Percentiles rank a stretch among this genome's conserved stretches.
Evolutionary conservation across 2,329 filamentous ascomycete genomes (phyloP).

Genomic region (Torrubiella hemipterigena): DNA sequence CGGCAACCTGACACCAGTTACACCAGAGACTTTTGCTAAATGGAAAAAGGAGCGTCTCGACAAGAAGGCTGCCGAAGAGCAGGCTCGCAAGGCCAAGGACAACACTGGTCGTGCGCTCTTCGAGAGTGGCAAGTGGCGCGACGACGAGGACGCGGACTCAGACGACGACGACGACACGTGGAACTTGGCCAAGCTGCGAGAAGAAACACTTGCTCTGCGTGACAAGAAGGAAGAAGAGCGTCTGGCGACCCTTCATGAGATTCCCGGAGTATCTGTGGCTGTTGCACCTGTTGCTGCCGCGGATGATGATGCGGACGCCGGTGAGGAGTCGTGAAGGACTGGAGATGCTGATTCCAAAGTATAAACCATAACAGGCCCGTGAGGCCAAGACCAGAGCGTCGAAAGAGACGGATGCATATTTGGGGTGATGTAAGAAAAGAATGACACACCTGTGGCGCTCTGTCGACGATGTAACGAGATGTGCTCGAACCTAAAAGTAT

Average conservation of each 20-base stretch:
- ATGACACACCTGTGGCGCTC: too few relatives aligned
- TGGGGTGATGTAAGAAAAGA: too few relatives aligned
- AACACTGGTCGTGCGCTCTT: conserved; percentile 91
- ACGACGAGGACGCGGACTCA: conserved; percentile 49
- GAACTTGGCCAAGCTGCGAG: conserved; percentile 72
- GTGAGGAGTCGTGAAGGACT: background rate
- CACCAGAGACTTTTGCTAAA: conserved; percentile 80
- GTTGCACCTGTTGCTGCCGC: too few relatives aligned
- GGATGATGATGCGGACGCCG: conserved; percentile 8
- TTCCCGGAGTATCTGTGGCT: conserved; percentile 3
- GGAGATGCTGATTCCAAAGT: background rate
- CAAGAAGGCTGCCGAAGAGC: conserved; percentile 92
- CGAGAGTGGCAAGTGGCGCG: conserved; percentile 88
- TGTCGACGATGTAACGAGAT: too few relatives aligned
- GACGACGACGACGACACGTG: conserved; percentile 54
- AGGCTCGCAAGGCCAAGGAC: conserved; percentile 84
- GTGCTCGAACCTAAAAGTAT: too few relatives aligned
- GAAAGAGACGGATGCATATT: too few relatives aligned
- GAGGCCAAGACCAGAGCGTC: too few relatives aligned
- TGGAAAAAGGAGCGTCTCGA: conserved; percentile 93
- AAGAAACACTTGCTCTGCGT: conserved; percentile 70
- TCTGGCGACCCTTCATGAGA: conserved; percentile 22
- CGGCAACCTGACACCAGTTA: conserved; percentile 86
- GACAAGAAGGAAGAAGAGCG: conserved; percentile 69
- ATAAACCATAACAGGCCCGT: too few relatives aligned